Base-by-base conservation (phyloP, 2,329 filamentous ascomycete genomes). In the Botrytis fabae region DNA sequence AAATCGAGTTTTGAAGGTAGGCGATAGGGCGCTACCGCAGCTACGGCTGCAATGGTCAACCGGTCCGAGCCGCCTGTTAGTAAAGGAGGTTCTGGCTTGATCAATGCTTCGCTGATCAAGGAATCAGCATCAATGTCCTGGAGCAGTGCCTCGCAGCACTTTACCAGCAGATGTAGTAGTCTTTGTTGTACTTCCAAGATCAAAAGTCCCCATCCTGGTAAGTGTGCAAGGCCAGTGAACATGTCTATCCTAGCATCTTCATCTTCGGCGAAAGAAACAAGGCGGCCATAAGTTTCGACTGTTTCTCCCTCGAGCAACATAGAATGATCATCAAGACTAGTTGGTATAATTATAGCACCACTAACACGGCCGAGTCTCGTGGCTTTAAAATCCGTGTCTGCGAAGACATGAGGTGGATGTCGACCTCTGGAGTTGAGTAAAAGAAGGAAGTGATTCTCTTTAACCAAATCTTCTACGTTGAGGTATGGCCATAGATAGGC, bases 391-490 rank as follows among this genome's bases (percentile, higher is more conserved):
- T 90, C 88, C 0, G 82, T 82, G 0, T 77, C 80, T 0, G 85
- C 85, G 75, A 90, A 91, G 0, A 78, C 74, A 12, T 81, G 78
- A 0, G 88, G 88, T 0, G 77, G 73, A 71, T 87, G 77, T 0
- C 85, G 83, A 8, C 82, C 87, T 10, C 88, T 83, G 0, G 86
- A 79, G 71, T 88, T 87, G 18, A 91, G 78, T 32, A 90, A 80
- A 10, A 90, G 78, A 0, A 83, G 81, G 14, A 91, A 76, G 0
- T 80, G 73, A 65, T 84, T 85, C 0, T 83, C 78, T 35, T 84
- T 81, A 0, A 77, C 69, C 0, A 91, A 80, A 75, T 90, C 88
- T 71, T 90, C 86, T 59, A 86, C 81, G 75, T 90, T 91, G 78
- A 90, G 85, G 63, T 85, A 82, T 0, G 88, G 88, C 83, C 84